Evolutionary conservation across 768 basidiomycete genomes (phyloP).

Genomic region (Tephrocybe sp.): DNA sequence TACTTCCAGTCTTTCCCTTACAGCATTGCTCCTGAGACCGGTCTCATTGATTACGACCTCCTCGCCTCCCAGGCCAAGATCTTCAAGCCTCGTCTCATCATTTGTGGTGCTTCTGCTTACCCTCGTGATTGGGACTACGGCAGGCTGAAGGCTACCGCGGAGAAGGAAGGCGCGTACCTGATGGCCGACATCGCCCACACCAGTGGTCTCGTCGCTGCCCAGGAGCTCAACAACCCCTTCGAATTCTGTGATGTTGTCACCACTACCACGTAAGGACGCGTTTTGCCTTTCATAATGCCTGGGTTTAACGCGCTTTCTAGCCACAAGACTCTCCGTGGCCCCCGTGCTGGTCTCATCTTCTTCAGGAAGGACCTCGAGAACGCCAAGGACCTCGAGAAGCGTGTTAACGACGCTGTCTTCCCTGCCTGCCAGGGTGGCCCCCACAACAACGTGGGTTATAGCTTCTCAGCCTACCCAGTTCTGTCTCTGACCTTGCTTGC

Average conservation of each 20-base stretch:
- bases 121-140: constrained; percentile 98
- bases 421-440: constrained; percentile 99
- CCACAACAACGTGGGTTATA: constrained; percentile 83
- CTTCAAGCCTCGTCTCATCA: constrained; percentile 93
- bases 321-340: constrained; percentile 98
- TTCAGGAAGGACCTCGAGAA: constrained; percentile 91
- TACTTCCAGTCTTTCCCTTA: constrained; percentile 99
- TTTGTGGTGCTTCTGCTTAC: constrained; percentile 98
- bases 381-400: constrained; percentile 87
- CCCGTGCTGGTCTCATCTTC: constrained; percentile 97
- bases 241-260: constrained; percentile 97
- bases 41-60: constrained; percentile 85
- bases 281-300: background rate
- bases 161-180: constrained; percentile 88
- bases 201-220: constrained; percentile 90
- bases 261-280: constrained; percentile 79
- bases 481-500: background rate
- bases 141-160: constrained; percentile 74
- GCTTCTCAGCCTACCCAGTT: background rate
- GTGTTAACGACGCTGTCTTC: constrained; percentile 98
- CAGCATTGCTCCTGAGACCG: constrained; percentile 74
- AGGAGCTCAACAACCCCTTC: constrained; percentile 89
- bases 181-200: constrained; percentile 99
- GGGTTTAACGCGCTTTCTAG: constrained; percentile 35
- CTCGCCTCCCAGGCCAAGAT: constrained; percentile 86